Evolutionary conservation across 495 filamentous ascomycete species (phyloP).

Genomic region (Daldinia caldariorum): DNA sequence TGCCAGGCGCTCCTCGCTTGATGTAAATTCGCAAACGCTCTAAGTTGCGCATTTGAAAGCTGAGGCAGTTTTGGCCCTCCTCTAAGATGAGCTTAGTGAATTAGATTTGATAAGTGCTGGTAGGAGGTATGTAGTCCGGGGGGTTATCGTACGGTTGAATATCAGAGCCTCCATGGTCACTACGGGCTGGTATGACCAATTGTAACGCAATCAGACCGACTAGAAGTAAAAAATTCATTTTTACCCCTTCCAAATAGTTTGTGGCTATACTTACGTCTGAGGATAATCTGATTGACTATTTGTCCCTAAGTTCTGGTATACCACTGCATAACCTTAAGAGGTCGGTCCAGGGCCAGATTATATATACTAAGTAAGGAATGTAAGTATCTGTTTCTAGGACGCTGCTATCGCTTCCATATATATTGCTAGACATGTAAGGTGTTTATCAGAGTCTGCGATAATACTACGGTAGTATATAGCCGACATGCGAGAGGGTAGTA

Average conservation of each 20-base stretch:
- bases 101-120: background rate
- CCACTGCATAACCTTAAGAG: background rate
- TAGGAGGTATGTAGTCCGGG: background rate
- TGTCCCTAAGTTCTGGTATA: background rate
- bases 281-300: background rate
- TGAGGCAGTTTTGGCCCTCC: background rate
- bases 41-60: background rate
- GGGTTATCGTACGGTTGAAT: conserved; percentile 2
- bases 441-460: background rate
- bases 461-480: conserved; percentile 26
- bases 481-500: conserved; percentile 30
- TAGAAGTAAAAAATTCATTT: conserved; percentile 9
- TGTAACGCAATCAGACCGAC: conserved; percentile 13
- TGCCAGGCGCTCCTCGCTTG: background rate
- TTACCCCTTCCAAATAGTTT: background rate
- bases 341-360: background rate
- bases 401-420: background rate
- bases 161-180: background rate
- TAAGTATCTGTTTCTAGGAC: background rate
- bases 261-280: background rate
- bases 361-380: background rate
- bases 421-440: background rate
- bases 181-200: background rate
- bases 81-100: conserved; percentile 11
- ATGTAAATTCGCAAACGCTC: background rate